phyloP scores from a whole-genome alignment of 1,284 basidiomycete genomes.

The Athelia psychrophila region DNA sequence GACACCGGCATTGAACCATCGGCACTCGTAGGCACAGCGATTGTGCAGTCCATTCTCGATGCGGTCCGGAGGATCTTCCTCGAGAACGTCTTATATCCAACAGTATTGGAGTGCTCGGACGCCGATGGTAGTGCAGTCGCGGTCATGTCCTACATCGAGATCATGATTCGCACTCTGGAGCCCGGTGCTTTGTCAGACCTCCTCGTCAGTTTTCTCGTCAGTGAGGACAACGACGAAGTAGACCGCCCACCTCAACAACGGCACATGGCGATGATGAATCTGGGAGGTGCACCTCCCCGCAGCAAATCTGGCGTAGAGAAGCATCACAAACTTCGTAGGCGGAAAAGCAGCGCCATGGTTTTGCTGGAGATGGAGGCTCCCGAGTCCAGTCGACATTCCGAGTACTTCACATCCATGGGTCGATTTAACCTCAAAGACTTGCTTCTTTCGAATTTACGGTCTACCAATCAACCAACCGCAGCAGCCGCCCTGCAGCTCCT shows the following conservation, averaged over 20 bases:
- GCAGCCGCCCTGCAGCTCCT: constrained; percentile 80
- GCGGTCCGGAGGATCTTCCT: constrained; percentile 86
- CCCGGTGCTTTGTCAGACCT: constrained; percentile 68
- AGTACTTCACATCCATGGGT: constrained; percentile 83
- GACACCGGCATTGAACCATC: constrained; percentile 52
- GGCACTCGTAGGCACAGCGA: constrained; percentile 68
- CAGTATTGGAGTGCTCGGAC: constrained; percentile 91
- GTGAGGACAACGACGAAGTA: constrained; percentile 75
- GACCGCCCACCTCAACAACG: constrained; percentile 40
- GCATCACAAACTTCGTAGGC: constrained; percentile 46
- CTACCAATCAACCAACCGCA: constrained; percentile 58
- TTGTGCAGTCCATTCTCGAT: constrained; percentile 79
- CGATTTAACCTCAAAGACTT: constrained; percentile 91
- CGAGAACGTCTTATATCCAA: constrained; percentile 92
- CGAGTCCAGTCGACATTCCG: constrained; percentile 59
- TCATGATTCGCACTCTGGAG: constrained; percentile 77
- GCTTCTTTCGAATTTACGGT: constrained; percentile 74
- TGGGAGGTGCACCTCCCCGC: constrained; percentile 36
- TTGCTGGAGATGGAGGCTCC: constrained; percentile 82
- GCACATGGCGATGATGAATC: constrained; percentile 44
- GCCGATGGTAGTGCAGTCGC: constrained; percentile 92
- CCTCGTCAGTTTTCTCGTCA: constrained; percentile 78
- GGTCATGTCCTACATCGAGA: constrained; percentile 95
- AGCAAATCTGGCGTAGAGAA: constrained; percentile 32
- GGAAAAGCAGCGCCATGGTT: constrained; percentile 84